These are phyloP conservation scores for Rhizopus arrhizus DNA, from an alignment of 371 early-diverging fungal genomes.

Conservation along the genomic window DNA sequence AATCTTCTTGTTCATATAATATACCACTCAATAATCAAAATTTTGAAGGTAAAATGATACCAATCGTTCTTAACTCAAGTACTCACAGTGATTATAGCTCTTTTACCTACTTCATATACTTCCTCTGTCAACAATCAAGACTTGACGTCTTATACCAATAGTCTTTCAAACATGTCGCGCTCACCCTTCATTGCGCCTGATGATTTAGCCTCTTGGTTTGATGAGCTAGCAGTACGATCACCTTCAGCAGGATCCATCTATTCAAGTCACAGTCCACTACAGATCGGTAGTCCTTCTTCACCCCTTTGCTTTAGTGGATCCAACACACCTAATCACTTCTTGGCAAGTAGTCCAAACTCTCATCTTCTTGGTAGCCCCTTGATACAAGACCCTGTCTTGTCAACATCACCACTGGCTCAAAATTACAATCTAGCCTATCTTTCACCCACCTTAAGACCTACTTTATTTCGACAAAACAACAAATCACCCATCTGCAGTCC, in stretches of 20 bases:
- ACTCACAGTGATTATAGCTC: neutral
- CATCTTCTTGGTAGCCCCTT: constrained; percentile 17
- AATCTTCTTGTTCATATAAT: constrained; percentile 4
- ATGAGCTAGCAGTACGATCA: constrained; percentile 26
- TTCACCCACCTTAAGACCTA: constrained; percentile 14
- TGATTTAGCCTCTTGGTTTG: constrained; percentile 25
- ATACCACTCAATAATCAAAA: neutral
- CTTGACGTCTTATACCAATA: neutral
- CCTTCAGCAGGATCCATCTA: constrained; percentile 20
- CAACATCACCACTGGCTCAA: neutral
- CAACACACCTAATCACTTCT: constrained; percentile 1
- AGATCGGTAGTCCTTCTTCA: constrained; percentile 18
- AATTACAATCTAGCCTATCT: constrained; percentile 11
- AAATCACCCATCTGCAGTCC: constrained; percentile 19
- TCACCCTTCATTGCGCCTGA: constrained; percentile 17
- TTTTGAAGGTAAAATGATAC: constrained; percentile 6
- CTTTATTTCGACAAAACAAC: constrained; percentile 1
- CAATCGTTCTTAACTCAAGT: neutral
- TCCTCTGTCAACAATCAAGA: neutral
- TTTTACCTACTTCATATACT: constrained; percentile 1
- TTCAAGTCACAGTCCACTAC: constrained; percentile 17
- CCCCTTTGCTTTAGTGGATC: constrained; percentile 3
- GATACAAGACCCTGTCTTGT: constrained; percentile 1
- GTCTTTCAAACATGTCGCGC: constrained; percentile 4
- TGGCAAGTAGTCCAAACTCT: constrained; percentile 16